phyloP scores from a whole-genome alignment of 192 early-diverging fungal genomes.

The Coemansia sp. region DNA sequence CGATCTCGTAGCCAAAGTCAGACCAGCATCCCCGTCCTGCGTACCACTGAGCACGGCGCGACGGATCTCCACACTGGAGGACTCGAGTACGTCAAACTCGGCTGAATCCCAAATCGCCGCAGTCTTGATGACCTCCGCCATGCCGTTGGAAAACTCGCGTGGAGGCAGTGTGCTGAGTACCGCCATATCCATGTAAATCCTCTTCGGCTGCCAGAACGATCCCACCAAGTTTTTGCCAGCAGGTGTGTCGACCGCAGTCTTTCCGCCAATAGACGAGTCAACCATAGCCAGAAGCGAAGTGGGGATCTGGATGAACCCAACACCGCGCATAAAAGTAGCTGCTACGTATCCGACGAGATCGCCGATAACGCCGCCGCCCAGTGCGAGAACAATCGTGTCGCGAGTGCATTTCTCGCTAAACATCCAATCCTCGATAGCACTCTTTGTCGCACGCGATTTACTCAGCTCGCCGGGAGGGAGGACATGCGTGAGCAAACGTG shows the following conservation, averaged over 20 bases:
- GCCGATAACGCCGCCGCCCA: constrained; percentile 97
- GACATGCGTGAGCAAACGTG: constrained; percentile 73
- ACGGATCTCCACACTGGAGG: constrained; percentile 78
- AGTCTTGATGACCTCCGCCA: constrained; percentile 98
- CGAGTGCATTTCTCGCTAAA: constrained; percentile 82
- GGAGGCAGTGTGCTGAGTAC: constrained; percentile 85
- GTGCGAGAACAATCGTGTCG: constrained; percentile 89
- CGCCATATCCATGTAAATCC: constrained; percentile 89
- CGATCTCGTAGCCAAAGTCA: constrained; percentile 62
- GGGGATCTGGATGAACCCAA: constrained; percentile 92
- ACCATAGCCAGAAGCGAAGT: constrained; percentile 97
- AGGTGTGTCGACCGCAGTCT: constrained; percentile 96
- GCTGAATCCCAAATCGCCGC: constrained; percentile 88
- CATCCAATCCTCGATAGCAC: constrained; percentile 90
- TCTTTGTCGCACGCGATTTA: constrained; percentile 89
- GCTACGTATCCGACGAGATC: constrained; percentile 97
- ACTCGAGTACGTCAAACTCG: constrained; percentile 92
- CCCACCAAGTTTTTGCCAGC: constrained; percentile 95
- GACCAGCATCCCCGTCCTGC: constrained; percentile 7
- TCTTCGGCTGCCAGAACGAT: constrained; percentile 94
- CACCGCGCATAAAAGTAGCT: constrained; percentile 97
- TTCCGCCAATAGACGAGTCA: constrained; percentile 96
- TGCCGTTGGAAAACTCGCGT: constrained; percentile 93
- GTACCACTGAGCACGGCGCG: constrained; percentile 61
- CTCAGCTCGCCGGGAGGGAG: constrained; percentile 87